phyloP scores from a whole-genome alignment of 2,329 filamentous ascomycete species.

The Aspergillus aculeatinus region DNA sequence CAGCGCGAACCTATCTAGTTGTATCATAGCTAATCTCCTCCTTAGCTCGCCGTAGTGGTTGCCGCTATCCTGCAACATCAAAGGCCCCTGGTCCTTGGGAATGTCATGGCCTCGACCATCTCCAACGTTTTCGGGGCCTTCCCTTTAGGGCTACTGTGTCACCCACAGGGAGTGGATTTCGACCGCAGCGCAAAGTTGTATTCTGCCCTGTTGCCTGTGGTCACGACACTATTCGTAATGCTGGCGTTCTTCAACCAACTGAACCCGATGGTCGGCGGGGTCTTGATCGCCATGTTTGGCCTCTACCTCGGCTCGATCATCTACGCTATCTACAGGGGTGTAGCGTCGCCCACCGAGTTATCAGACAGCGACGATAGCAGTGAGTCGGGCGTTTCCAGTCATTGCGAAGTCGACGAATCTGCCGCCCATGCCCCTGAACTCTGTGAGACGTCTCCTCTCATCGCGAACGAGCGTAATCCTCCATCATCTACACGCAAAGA shows the following conservation, averaged over 20 bases:
- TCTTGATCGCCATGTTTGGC: constrained; percentile 46
- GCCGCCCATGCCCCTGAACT: neutral
- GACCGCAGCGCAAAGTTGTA: constrained; percentile 53
- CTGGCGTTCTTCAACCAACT: constrained; percentile 38
- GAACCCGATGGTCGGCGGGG: constrained; percentile 36
- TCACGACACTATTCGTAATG: constrained; percentile 43
- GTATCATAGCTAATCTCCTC: neutral
- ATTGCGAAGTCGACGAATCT: neutral
- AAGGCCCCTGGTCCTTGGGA: constrained; percentile 53
- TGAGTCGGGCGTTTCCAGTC: constrained; percentile 15
- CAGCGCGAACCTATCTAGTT: neutral
- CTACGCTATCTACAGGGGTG: constrained; percentile 48
- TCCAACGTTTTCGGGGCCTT: constrained; percentile 59
- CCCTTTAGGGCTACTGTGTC: constrained; percentile 52
- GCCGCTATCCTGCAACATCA: constrained; percentile 49
- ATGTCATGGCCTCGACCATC: constrained; percentile 55
- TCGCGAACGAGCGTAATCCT: neutral
- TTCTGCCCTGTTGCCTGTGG: constrained; percentile 41
- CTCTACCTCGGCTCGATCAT: constrained; percentile 48
- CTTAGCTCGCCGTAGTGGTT: constrained; percentile 51
- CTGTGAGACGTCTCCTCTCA: constrained; percentile 21
- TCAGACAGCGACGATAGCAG: constrained; percentile 46
- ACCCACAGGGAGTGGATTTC: constrained; percentile 38
- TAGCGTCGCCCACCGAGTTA: constrained; percentile 42
- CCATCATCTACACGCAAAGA: no score